phyloP scores from a whole-genome alignment of 805 yeast genomes.

The Wickerhamomyces bisporus region DNA sequence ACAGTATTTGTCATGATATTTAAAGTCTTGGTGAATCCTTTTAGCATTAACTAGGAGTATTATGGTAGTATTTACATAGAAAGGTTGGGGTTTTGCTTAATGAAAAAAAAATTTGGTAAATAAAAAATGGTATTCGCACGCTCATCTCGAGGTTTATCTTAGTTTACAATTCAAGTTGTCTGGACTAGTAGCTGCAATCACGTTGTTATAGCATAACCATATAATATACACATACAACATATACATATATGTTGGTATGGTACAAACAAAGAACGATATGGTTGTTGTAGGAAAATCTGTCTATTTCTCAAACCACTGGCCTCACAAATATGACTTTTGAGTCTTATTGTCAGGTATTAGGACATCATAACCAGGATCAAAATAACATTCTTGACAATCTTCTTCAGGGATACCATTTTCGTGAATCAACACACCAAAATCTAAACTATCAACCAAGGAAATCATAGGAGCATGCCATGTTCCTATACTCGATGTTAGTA shows the following conservation, averaged over 20 bases:
- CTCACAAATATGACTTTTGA: too few relatives aligned
- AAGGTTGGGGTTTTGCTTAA: not conserved
- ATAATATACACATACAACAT: not conserved
- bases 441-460: constrained; percentile 60
- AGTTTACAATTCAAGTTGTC: not conserved
- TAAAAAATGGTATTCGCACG: not conserved
- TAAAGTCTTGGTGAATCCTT: not conserved
- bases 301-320: too few relatives aligned
- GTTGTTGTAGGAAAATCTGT: too few relatives aligned
- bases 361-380: constrained; percentile 51
- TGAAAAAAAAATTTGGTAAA: not conserved
- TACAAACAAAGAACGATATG: too few relatives aligned
- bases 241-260: not conserved
- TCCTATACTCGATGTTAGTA: constrained; percentile 28
- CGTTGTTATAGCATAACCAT: too few relatives aligned
- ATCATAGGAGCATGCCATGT: constrained; percentile 99
- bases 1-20: not conserved
- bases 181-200: not conserved
- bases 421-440: constrained; percentile 84
- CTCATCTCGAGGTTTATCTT: not conserved
- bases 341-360: constrained; percentile 7
- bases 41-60: not conserved
- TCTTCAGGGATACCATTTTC: constrained; percentile 77
- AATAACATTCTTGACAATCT: constrained; percentile 77
- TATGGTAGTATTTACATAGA: too few relatives aligned